Conservation (phyloP, 306 rosid genomes). For the Myrica gale region DNA sequence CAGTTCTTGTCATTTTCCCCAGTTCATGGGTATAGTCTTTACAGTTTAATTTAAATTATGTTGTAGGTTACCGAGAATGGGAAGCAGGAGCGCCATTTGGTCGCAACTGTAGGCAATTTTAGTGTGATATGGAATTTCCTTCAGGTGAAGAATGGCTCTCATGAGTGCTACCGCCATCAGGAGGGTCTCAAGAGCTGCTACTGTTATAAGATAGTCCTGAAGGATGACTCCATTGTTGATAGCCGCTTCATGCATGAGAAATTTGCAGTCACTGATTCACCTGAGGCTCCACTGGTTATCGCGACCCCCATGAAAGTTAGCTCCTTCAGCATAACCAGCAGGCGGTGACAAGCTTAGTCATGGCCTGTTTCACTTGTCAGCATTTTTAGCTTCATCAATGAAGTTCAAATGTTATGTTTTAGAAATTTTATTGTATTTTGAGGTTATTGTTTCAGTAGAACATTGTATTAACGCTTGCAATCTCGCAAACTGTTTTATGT, state of each 20-base stretch:
- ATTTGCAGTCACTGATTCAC: constrained; percentile 85
- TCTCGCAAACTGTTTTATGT: constrained; percentile 21
- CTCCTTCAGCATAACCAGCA: constrained; percentile 91
- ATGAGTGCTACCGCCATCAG: constrained; percentile 83
- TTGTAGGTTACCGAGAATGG: constrained; percentile 88
- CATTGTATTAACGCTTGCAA: constrained; percentile 16
- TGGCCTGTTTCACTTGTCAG: constrained; percentile 19
- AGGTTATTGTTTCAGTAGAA: constrained; percentile 22
- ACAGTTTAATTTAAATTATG: constrained; percentile 16
- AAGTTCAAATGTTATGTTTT: constrained; percentile 31
- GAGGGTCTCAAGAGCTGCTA: constrained; percentile 96
- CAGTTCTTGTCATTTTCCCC: constrained; percentile 8
- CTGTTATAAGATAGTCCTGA: constrained; percentile 91
- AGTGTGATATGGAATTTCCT: constrained; percentile 99
- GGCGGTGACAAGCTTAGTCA: constrained; percentile 44
- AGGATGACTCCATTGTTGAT: constrained; percentile 93
- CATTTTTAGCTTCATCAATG: constrained; percentile 36
- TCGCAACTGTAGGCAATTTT: constrained; percentile 94
- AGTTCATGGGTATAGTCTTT: constrained; percentile 10
- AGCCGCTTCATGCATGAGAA: constrained; percentile 96
- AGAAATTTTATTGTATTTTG: constrained; percentile 34
- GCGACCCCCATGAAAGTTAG: constrained; percentile 98
- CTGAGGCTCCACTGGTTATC: constrained; percentile 94
- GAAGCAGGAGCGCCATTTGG: constrained; percentile 96
- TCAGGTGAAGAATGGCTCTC: constrained; percentile 86